A percentile compares a stretch with the other conserved stretches of the same genome.
These are phyloP conservation scores for Magnusiomyces paraingens DNA, from an alignment of 1,139 yeast species.

Conservation along the genomic window DNA sequence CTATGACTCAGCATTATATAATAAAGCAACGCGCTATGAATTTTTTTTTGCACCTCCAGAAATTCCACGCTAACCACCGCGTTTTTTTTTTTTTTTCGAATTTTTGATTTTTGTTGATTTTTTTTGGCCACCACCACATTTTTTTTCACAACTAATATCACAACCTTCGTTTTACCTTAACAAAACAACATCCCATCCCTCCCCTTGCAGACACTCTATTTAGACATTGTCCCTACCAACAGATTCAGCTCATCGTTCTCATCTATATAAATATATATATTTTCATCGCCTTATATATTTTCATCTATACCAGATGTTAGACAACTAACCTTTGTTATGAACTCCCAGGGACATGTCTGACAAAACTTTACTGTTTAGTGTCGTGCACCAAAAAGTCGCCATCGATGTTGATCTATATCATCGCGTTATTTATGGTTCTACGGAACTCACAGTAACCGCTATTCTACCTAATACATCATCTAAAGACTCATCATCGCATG, in stretches of 20 bases:
- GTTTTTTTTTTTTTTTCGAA: too few relatives aligned
- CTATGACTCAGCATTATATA: too few relatives aligned
- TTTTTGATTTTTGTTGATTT: too few relatives aligned
- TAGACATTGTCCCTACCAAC: neutral
- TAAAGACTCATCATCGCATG: neutral
- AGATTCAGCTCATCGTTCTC: neutral
- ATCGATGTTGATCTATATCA: slow-evolving; percentile 60
- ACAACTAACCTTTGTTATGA: neutral
- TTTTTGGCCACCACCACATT: too few relatives aligned
- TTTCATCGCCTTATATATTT: neutral
- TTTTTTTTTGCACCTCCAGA: too few relatives aligned
- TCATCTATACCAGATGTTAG: neutral
- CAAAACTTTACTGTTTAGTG: slow-evolving; percentile 33
- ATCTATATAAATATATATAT: neutral
- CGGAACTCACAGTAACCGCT: slow-evolving; percentile 60
- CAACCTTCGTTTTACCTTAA: too few relatives aligned
- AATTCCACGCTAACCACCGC: too few relatives aligned
- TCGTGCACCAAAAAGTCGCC: slow-evolving; percentile 64
- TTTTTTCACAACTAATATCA: too few relatives aligned
- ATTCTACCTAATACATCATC: slow-evolving; percentile 8
- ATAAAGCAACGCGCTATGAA: too few relatives aligned
- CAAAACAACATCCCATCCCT: too few relatives aligned
- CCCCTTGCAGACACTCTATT: too few relatives aligned
- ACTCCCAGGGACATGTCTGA: slow-evolving; percentile 5
- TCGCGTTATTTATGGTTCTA: slow-evolving; percentile 56